phyloP scores from a whole-genome alignment of 805 yeast species.

The Wickerhamiella domercqiae region DNA sequence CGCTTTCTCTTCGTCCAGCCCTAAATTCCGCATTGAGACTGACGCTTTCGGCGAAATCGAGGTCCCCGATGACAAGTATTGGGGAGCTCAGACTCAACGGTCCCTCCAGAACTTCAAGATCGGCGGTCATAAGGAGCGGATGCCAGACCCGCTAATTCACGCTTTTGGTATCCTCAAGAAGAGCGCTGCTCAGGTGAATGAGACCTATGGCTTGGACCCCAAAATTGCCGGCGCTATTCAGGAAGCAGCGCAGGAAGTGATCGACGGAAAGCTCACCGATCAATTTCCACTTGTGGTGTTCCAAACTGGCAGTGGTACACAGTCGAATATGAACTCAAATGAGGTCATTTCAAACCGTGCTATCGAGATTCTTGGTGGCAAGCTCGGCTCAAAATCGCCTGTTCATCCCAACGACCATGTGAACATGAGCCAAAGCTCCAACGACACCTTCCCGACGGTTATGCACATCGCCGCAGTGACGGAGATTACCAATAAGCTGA shows the following conservation, averaged over 20 bases:
- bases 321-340: constrained; percentile 97
- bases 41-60: constrained; percentile 97
- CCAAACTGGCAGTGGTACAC: constrained; percentile 99
- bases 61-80: constrained; percentile 72
- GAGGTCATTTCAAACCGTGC: constrained; percentile 98
- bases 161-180: constrained; percentile 92
- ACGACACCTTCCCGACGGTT: constrained; percentile 98
- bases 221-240: constrained; percentile 71
- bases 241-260: constrained; percentile 89
- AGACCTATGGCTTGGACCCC: constrained; percentile 72
- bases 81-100: constrained; percentile 96
- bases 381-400: constrained; percentile 78
- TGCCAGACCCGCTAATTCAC: constrained; percentile 80
- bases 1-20: background rate
- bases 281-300: constrained; percentile 97
- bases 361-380: constrained; percentile 87
- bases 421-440: constrained; percentile 96
- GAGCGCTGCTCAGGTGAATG: constrained; percentile 87
- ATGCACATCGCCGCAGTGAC: constrained; percentile 98
- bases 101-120: constrained; percentile 88
- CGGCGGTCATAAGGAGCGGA: constrained; percentile 78
- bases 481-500: constrained; percentile 57
- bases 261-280: constrained; percentile 77
- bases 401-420: constrained; percentile 98
- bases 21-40: constrained; percentile 50